Evolutionary conservation across 176 grass and related monocot species (phyloP), one percentile per base, ranked within the genome.

Genomic region (Bothriochloa decipiens): DNA sequence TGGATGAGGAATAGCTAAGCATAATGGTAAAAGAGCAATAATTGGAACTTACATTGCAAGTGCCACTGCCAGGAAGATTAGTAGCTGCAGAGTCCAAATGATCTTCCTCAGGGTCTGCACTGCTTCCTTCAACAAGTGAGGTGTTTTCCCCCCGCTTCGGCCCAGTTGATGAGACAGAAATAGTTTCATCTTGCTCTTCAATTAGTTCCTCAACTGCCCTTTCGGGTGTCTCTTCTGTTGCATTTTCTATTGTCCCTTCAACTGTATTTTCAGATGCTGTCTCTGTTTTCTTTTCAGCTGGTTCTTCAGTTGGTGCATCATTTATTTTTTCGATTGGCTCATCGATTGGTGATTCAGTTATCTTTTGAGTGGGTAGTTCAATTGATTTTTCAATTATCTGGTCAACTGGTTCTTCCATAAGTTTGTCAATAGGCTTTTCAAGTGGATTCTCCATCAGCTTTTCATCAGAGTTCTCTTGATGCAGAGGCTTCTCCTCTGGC

Each of bases 21-120:
- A 72, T 49, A 74, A 90, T 22, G 60, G 9, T 65, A 82, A 60
- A 68, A 74, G 60, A 8, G 20, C 36, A 88, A 74, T 27, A 60
- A 66, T 77, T 12, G 60, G 25, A 81, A 89, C 79, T 64, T 96
- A 99, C 96, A 77, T 84, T 90, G 84, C 72, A 69, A 70, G 89
- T 85, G 83, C 76, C 92, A 82, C 82, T 90, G 78, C 77, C 88
- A 76, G 89, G 79, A 88, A 96, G 81, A 70, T 89, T 73, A 87
- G 87, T 35, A 77, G 88, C 88, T 70, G 84, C 84, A 73, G 74
- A 75, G 63, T 92, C 89, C 81, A 75, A 74, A 36, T 87, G 32
- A 78, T 84, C 77, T 81, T 89, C 84, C 20, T 86, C 78, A 72
- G 41, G 55, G 26, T 79, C 32, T 53, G 35, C 77, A 79, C 2